Evolutionary conservation across 2,329 filamentous ascomycete species (phyloP).

Genomic region (Fusarium sp.): DNA sequence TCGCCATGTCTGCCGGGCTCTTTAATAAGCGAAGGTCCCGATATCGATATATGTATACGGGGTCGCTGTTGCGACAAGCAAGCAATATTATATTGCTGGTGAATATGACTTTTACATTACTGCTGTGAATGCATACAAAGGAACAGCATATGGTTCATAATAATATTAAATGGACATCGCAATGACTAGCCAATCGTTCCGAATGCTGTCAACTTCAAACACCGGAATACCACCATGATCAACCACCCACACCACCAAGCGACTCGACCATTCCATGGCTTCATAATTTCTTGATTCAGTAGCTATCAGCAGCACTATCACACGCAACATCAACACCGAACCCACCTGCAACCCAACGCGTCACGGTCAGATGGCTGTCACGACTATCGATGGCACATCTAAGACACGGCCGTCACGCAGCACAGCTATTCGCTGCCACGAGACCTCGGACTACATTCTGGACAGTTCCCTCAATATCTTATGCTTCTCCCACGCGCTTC

Average conservation of each 20-base stretch:
- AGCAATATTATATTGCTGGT: constrained; percentile 9
- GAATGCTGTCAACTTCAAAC: constrained; percentile 13
- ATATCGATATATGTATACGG: background rate
- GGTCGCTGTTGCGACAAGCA: constrained; percentile 1
- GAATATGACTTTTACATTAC: background rate
- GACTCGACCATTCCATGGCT: constrained; percentile 35
- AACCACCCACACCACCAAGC: constrained; percentile 32
- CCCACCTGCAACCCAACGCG: constrained; percentile 25
- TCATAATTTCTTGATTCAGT: constrained; percentile 28
- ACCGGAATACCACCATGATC: constrained; percentile 17
- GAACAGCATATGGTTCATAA: background rate
- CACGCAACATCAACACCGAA: constrained; percentile 23
- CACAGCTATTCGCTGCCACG: constrained; percentile 35
- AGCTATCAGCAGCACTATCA: constrained; percentile 21
- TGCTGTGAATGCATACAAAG: background rate
- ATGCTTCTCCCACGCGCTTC: constrained; percentile 35
- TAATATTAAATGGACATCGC: background rate
- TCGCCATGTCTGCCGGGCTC: background rate
- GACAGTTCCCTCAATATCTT: constrained; percentile 19
- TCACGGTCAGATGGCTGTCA: constrained; percentile 28
- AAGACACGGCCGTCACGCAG: constrained; percentile 42
- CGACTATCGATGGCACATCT: constrained; percentile 32
- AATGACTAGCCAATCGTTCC: constrained; percentile 13
- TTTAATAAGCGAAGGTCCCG: background rate
- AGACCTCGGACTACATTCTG: constrained; percentile 36